These are phyloP conservation scores for Saccharomyces hybrid DNA, from an alignment of 1,139 yeast genomes.

Conservation along the genomic window DNA sequence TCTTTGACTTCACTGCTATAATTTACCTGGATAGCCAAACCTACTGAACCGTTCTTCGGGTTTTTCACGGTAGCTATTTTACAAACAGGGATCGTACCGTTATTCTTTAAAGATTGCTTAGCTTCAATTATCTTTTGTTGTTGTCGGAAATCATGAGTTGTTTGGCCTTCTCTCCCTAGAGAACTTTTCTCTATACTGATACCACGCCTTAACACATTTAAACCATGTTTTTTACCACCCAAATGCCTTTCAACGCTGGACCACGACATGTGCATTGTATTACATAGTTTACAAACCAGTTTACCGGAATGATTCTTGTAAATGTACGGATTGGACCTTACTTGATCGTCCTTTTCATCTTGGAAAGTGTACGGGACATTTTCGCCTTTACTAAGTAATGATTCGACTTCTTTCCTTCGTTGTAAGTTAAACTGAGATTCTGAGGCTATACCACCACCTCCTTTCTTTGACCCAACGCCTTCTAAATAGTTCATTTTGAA, in stretches of 20 bases:
- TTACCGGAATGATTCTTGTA: slow-evolving; percentile 55
- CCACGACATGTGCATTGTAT: slow-evolving; percentile 54
- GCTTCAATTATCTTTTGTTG: slow-evolving; percentile 17
- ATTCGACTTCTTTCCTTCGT: slow-evolving; percentile 48
- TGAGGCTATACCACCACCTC: slow-evolving; percentile 58
- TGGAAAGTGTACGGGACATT: slow-evolving; percentile 44
- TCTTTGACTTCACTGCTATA: slow-evolving; percentile 33
- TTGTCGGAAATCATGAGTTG: slow-evolving; percentile 9
- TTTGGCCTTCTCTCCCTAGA: slow-evolving; percentile 35
- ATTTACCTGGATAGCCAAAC: slow-evolving; percentile 44
- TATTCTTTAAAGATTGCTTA: slow-evolving; percentile 21
- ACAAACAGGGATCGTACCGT: slow-evolving; percentile 23
- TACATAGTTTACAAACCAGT: slow-evolving; percentile 56
- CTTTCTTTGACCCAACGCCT: slow-evolving; percentile 43
- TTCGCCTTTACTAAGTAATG: slow-evolving; percentile 37
- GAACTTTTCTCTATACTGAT: slow-evolving; percentile 3
- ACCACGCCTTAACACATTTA: slow-evolving; percentile 46
- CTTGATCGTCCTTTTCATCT: slow-evolving; percentile 31
- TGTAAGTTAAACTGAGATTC: slow-evolving; percentile 50
- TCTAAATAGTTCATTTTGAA: slow-evolving; percentile 38
- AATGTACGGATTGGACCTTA: slow-evolving; percentile 52
- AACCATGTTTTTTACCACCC: slow-evolving; percentile 55
- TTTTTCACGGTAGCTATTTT: slow-evolving; percentile 31
- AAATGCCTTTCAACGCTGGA: slow-evolving; percentile 55
- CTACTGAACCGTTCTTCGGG: slow-evolving; percentile 39